A percentile compares a stretch with the other conserved stretches of the same genome.
These are phyloP conservation scores for Solanum chiquidenum DNA, from an alignment of 257 asterid genomes.

Conservation along the genomic window DNA sequence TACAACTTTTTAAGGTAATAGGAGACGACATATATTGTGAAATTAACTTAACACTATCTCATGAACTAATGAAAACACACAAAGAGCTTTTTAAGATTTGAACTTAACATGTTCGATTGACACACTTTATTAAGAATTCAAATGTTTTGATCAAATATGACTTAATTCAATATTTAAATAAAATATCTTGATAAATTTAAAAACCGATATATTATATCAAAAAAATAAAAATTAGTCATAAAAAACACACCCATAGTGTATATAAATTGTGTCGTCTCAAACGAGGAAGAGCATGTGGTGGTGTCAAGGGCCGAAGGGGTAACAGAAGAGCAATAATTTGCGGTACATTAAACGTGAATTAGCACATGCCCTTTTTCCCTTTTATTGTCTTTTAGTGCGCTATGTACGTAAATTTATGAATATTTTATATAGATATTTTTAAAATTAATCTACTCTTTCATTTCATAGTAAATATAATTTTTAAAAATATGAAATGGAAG, in stretches of 20 bases:
- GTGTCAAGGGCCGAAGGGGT: neutral
- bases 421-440: too few species aligned
- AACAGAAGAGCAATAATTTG: neutral
- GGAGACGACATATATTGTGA: neutral
- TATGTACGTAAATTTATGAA: neutral
- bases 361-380: neutral
- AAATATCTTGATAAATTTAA: neutral
- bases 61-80: too few species aligned
- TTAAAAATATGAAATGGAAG: too few species aligned
- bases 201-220: neutral
- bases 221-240: neutral
- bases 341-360: neutral
- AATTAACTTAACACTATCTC: neutral
- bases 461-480: too few species aligned
- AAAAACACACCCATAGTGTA: neutral
- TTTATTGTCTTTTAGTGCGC: neutral
- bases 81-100: too few species aligned
- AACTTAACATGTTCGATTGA: neutral
- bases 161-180: too few species aligned
- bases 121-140: too few species aligned
- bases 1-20: too few species aligned
- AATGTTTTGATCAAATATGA: fast-evolving
- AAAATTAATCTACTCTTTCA: too few species aligned
- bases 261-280: neutral
- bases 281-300: neutral